These are phyloP conservation scores for Bryum argenteum DNA, from an alignment of 225 moss, liverwort and hornwort genomes.

Conservation along the genomic window DNA sequence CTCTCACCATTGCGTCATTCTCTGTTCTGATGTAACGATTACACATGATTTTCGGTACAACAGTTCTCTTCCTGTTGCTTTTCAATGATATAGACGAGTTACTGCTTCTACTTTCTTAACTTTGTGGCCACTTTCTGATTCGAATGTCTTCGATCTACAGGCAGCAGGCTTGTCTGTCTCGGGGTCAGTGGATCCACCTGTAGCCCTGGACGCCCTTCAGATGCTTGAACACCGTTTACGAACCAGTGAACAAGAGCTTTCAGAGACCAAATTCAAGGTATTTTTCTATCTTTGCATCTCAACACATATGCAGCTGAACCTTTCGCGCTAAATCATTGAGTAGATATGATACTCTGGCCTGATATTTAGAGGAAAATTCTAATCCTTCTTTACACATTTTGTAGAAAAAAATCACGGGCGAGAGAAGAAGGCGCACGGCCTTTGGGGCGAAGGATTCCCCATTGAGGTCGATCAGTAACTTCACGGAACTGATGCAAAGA, in stretches of 20 bases:
- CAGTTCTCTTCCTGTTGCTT: constrained; percentile 2
- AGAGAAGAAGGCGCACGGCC: constrained; percentile 62
- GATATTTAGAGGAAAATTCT: background rate
- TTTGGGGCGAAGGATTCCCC: constrained; percentile 67
- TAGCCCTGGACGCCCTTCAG: constrained; percentile 72
- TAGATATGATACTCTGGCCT: background rate
- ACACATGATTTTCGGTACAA: constrained; percentile 6
- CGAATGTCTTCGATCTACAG: constrained; percentile 36
- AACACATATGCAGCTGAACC: background rate
- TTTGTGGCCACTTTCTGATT: background rate
- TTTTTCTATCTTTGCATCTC: constrained; percentile 8
- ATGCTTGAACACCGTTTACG: constrained; percentile 68
- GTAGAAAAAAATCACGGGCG: constrained; percentile 66
- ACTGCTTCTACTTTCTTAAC: background rate
- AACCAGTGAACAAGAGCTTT: constrained; percentile 62
- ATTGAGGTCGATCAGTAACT: constrained; percentile 57
- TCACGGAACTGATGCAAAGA: constrained; percentile 54
- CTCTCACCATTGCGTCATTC: background rate
- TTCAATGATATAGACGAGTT: background rate
- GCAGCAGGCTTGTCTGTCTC: constrained; percentile 67
- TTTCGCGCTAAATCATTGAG: background rate
- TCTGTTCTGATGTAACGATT: background rate
- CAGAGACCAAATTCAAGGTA: constrained; percentile 72
- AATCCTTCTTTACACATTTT: constrained; percentile 10
- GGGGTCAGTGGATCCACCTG: constrained; percentile 53